Base-by-base conservation (phyloP, 2,329 filamentous ascomycete genomes). In the Bretziella fagacearum region DNA sequence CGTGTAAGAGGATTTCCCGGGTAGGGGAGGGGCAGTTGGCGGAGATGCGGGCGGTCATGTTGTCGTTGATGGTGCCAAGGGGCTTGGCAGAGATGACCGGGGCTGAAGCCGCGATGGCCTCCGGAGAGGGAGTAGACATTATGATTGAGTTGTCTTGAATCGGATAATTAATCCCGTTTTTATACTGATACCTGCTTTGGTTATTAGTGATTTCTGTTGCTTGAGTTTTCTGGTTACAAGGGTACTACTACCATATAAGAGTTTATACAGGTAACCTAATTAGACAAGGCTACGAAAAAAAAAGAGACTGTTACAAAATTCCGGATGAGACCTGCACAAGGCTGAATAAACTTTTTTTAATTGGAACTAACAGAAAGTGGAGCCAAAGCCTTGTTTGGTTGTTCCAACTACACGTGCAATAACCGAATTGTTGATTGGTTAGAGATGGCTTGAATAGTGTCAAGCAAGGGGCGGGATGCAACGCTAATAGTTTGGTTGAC, bases 11-110 rank as follows among this genome's bases (percentile, higher is more conserved):
- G 50, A 77, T 63, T 52, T 70, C 61, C 35, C 70, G 66, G 39
- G 65, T 66, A 4, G 66, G 61, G 35, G 66, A 60, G 7, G 72
- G 71, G 56, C 71, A 76, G 44, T 65, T 60, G 49, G 65, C 52
- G 15, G 71, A 68, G 56, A 77, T 71, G 57, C 73, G 71, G 26
- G 66, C 57, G 20, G 65, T 62, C 55, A 74, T 62, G 26, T 67
- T 66, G 60, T 77, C 73, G 59, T 68, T 62, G 49, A 64, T 58
- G 44, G 20, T 18, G n/a, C n/a, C 13, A 10, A 11, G 6, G 27
- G 13, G 27, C 4, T 37, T 37, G n/a, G 35, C 11, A 11, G 46
- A 4, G 17, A 17, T 13, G 3, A 26, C 36, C 25, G 20, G 7
- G 8, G 26, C 20, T 27, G 22, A 2, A 11, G 25, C 30, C 30